Evolutionary conservation across 139 green algal species (phyloP), one percentile per base, ranked within the genome.

Genomic region (Pseudopediastrum boryanum): DNA sequence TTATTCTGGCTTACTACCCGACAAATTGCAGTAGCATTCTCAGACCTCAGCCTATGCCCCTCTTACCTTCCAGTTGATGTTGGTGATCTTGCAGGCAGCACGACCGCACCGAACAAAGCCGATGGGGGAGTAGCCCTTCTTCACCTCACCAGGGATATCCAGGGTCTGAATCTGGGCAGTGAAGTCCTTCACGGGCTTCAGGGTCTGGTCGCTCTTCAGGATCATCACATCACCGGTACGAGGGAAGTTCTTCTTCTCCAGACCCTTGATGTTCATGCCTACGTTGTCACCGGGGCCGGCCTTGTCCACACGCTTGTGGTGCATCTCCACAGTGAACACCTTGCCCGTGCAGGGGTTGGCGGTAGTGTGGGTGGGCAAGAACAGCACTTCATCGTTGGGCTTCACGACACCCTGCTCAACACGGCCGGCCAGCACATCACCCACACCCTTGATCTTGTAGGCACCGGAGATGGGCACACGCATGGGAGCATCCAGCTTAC

Each of bases 371-470:
- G 92, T 97, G 82, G 91, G 91, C 85, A 94, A 83, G 91, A 96
- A 95, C 61, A 95, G 59, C 41, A 98, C 93, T 79, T 97, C 95
- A 83, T 97, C 91, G 41, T 89, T 86, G 64, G 94, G 93, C 93
- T 98, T 98, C 79, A 99, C 90, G 21, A 96, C 64, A 64, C 96
- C 96, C 87, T 97, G 95, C 94, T 99, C 96, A 39, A 99, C 96
- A 80, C 96, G 95, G 79, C 96, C 96, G 33, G 95, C 94, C 62
- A 97, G 96, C 83, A 99, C 96, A 91, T 97, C 95, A 89, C 96
- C 96, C 73, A 99, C 95, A 90, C 96, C 96, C 88, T 97, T 97
- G 87, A 99, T 99, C 95, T 99, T 99, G 94, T 99, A 99, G 74
- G 95, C 87, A 78, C 95, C 96, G 42, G 85, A 91, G 86, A 98